Evolutionary conservation across 1,139 yeast genomes (phyloP).

Genomic region (Debaryomyces fabryi): DNA sequence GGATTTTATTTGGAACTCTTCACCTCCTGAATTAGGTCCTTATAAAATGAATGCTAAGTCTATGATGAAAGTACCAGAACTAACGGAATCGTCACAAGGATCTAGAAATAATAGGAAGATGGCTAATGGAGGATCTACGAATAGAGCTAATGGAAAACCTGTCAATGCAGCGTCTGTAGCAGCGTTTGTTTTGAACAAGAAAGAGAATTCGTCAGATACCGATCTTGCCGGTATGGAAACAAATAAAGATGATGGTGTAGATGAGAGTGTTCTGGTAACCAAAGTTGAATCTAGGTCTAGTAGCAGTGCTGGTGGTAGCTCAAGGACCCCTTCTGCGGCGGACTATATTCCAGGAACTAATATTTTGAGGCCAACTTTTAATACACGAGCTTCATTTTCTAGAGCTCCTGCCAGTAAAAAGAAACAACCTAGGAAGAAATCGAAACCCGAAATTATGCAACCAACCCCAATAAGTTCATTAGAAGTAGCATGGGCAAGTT

Average conservation of each 20-base stretch:
- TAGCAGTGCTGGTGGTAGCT: conserved; percentile 4
- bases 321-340: conserved; percentile 13
- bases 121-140: conserved; percentile 13
- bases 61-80: conserved; percentile 57
- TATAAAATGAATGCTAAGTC: conserved; percentile 56
- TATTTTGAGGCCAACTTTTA: conserved; percentile 51
- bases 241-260: conserved; percentile 8
- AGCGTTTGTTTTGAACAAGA: conserved; percentile 43
- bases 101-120: conserved; percentile 14
- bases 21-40: conserved; percentile 80
- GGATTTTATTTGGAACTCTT: conserved; percentile 64
- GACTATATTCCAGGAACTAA: conserved; percentile 62
- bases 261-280: conserved; percentile 1
- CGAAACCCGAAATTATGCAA: conserved; percentile 38
- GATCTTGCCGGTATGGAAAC: conserved; percentile 18
- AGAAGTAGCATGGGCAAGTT: conserved; percentile 71
- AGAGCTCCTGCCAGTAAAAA: conserved; percentile 22
- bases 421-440: conserved; percentile 19
- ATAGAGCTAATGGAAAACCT: conserved; percentile 10
- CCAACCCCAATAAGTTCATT: conserved; percentile 58
- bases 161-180: conserved; percentile 49
- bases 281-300: conserved; percentile 6
- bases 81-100: conserved; percentile 29
- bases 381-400: conserved; percentile 31
- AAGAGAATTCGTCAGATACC: conserved; percentile 21